phyloP scores from a whole-genome alignment of 331 rosid species.

The Telfairia occidentalis region DNA sequence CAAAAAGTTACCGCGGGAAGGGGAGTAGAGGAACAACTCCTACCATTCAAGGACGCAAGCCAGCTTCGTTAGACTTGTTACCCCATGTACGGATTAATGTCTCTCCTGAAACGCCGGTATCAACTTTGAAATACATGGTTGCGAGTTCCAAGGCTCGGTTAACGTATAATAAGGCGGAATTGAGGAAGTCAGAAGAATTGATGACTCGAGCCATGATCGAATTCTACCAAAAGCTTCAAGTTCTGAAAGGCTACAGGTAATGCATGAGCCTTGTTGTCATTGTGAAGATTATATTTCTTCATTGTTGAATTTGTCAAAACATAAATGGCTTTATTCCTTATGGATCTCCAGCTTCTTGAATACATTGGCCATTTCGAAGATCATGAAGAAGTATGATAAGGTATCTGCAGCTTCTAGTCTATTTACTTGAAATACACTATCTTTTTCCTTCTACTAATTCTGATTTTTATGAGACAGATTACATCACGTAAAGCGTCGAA shows the following conservation, averaged over 20 bases:
- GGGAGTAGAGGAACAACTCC: background rate
- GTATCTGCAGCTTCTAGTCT: conserved; percentile 20
- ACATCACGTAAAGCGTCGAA: conserved; percentile 46
- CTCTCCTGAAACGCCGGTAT: conserved; percentile 40
- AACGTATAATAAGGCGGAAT: conserved; percentile 39
- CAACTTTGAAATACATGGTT: conserved; percentile 46
- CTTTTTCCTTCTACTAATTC: background rate
- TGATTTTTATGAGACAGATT: conserved; percentile 25
- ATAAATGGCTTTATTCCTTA: background rate
- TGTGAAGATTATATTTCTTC: background rate
- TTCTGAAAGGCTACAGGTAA: conserved; percentile 56
- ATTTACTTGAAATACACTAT: background rate
- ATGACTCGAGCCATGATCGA: conserved; percentile 35
- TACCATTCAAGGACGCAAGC: conserved; percentile 15
- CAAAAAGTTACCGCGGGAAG: background rate
- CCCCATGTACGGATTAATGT: conserved; percentile 49
- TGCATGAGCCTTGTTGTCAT: background rate
- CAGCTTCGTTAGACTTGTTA: conserved; percentile 38
- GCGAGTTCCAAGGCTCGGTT: conserved; percentile 21
- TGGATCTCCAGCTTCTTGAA: conserved; percentile 55
- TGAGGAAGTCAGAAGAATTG: conserved; percentile 45
- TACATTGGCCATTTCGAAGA: conserved; percentile 59
- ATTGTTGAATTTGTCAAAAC: background rate
- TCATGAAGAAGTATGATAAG: conserved; percentile 84
- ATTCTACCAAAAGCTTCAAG: conserved; percentile 53